Evolutionary conservation across 805 yeast genomes (phyloP).

Genomic region (Schizosaccharomyces lindneri): DNA sequence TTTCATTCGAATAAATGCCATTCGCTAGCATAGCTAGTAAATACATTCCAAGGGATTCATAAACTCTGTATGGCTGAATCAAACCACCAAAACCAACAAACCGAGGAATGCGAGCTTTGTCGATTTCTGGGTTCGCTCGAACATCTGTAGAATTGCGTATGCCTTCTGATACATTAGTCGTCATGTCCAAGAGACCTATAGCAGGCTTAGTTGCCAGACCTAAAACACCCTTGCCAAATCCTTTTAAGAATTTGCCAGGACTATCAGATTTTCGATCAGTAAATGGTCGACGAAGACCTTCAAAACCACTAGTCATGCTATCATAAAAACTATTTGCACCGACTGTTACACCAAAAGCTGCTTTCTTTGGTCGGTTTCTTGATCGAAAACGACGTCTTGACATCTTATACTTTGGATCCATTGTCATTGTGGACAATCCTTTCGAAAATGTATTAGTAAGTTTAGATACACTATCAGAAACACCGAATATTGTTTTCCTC

Average conservation of each 20-base stretch:
- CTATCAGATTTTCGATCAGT: constrained; percentile 75
- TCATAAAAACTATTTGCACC: constrained; percentile 86
- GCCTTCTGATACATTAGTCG: constrained; percentile 82
- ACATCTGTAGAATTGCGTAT: constrained; percentile 79
- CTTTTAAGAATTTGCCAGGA: constrained; percentile 74
- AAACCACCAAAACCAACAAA: constrained; percentile 44
- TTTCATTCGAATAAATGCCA: neutral
- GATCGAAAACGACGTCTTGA: constrained; percentile 48
- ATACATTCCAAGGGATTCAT: constrained; percentile 21
- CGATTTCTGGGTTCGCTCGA: constrained; percentile 53
- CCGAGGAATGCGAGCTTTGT: constrained; percentile 63
- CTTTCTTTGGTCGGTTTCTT: constrained; percentile 61
- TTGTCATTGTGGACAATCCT: constrained; percentile 72
- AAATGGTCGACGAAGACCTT: constrained; percentile 69
- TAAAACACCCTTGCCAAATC: constrained; percentile 79
- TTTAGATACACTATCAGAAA: constrained; percentile 79
- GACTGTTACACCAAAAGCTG: constrained; percentile 53
- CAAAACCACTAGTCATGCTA: constrained; percentile 63
- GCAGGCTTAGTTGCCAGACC: constrained; percentile 95
- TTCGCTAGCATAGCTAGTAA: neutral
- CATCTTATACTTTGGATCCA: constrained; percentile 67
- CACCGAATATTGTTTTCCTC: constrained; percentile 82
- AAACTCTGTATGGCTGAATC: constrained; percentile 45
- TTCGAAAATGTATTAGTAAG: constrained; percentile 85
- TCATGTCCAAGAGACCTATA: constrained; percentile 77